These are phyloP conservation scores for Tinospora cordifolia DNA, from an alignment of 164 flowering plant species.

Conservation along the genomic window DNA sequence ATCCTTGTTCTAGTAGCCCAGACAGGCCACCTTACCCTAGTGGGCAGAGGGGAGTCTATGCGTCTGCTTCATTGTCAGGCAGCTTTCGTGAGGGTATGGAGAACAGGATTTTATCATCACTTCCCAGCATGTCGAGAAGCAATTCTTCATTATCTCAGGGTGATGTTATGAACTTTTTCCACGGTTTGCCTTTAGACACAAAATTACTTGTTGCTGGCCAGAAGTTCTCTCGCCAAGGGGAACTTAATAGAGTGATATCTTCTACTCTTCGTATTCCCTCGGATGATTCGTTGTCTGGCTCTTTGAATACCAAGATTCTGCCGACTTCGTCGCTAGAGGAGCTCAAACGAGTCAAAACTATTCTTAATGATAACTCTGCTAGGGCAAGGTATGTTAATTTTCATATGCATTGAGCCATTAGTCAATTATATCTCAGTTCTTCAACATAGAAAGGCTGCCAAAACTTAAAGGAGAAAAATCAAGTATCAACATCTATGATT, in stretches of 20 bases:
- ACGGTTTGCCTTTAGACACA: conserved; percentile 50
- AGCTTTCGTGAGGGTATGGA: conserved; percentile 69
- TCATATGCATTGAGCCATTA: conserved; percentile 3
- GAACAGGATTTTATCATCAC: conserved; percentile 43
- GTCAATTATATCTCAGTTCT: background rate
- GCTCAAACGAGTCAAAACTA: conserved; percentile 46
- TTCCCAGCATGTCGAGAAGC: conserved; percentile 57
- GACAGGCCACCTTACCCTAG: conserved; percentile 53
- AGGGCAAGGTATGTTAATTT: conserved; percentile 49
- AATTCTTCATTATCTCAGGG: conserved; percentile 36
- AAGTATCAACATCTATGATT: conserved; percentile 1
- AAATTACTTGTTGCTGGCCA: conserved; percentile 47
- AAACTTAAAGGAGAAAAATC: background rate
- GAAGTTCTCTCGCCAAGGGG: conserved; percentile 50
- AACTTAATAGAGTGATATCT: conserved; percentile 41
- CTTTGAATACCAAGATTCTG: conserved; percentile 43
- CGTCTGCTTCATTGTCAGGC: conserved; percentile 46
- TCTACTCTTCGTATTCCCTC: conserved; percentile 47
- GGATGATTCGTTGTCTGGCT: conserved; percentile 43
- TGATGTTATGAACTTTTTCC: conserved; percentile 50
- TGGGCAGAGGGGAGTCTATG: conserved; percentile 49
- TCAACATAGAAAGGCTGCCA: background rate
- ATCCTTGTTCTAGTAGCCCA: conserved; percentile 57
- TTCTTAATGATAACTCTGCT: conserved; percentile 39
- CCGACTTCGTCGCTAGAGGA: conserved; percentile 48